phyloP scores from a whole-genome alignment of 2,329 filamentous ascomycete genomes.

The Hymenoscyphus linearis region DNA sequence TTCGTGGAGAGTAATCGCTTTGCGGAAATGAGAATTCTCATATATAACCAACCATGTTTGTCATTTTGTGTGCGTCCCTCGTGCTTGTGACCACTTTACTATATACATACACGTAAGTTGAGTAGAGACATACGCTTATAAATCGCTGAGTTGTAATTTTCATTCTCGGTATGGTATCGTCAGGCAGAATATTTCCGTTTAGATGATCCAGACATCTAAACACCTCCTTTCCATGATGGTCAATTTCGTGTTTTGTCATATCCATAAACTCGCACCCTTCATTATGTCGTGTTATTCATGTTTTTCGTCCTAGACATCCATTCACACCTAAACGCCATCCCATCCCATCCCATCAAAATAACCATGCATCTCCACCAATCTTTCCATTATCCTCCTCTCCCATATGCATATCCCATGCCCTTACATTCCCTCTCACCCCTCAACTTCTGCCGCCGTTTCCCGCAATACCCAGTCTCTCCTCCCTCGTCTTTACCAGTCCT shows the following conservation, averaged over 20 bases:
- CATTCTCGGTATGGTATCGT: not conserved
- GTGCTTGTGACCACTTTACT: no score
- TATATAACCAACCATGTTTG: no score
- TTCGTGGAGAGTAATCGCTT: no score
- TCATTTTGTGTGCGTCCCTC: no score
- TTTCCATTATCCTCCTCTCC: not conserved
- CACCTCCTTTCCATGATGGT: not conserved
- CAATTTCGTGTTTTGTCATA: not conserved
- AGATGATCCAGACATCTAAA: not conserved
- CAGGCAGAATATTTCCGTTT: not conserved
- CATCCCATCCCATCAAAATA: not conserved
- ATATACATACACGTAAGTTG: no score
- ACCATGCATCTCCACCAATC: not conserved
- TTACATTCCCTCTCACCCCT: conserved; percentile 33
- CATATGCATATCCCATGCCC: conserved; percentile 24
- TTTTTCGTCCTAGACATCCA: no score
- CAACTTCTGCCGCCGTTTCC: not conserved
- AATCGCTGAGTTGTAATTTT: no score
- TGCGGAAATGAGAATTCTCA: no score
- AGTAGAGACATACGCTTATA: no score
- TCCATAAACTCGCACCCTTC: no score
- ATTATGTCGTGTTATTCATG: no score
- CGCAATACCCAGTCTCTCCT: conserved; percentile 34
- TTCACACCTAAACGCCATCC: not conserved
- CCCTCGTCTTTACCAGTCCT: conserved; percentile 32